Evolutionary conservation across 1,139 yeast genomes (phyloP), one percentile per base, ranked within the genome.

Genomic region (Candida pseudoviswanathii): DNA sequence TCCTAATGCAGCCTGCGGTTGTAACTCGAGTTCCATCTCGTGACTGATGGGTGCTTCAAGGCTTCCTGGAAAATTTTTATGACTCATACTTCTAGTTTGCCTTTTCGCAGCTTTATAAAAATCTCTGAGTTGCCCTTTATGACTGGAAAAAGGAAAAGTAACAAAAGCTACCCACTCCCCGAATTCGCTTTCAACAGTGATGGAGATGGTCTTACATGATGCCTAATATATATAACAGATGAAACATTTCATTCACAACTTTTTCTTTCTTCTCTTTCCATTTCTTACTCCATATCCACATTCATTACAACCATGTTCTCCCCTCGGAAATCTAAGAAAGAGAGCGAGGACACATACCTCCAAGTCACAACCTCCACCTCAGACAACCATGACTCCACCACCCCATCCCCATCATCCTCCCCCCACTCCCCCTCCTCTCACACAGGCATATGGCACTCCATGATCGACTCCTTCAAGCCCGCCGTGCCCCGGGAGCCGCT

Each of bases 401-500:
- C 16, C 16, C 16, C 16, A 16, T 16, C 16, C 16, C 16, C 16
- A 16, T 16, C 16, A 16, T 16, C 16, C 16, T 16, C 16, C 16
- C 16, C 16, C 16, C 16, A 16, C 16, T 16, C 16, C 16, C 27
- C 29, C 3, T 3, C 10, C 21, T 10, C 38, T 9, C 16, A 11
- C 10, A 25, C 11, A n/a, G 62, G 63, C 7, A 21, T 57, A 16
- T 67, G 70, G 70, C 43, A 50, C 2, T 60, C 68, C 0, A 61
- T 70, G 54, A 63, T 58, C 47, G 71, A 71, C 51, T 70, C 76
- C 1, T 71, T 70, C 61, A 70, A 67, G 48, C 73, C 71, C 4
- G 75, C 73, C 1, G 54, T 62, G 29, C 58, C 56, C 9, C 33
- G 50, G 6, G 32, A 37, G 30, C 41, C 44, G 5, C 39, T 32